Percentiles rank a stretch among this genome's conserved stretches.
These are phyloP conservation scores for Pseudogymnoascus sp. DNA, from an alignment of 2,329 filamentous ascomycete species.

Conservation along the genomic window DNA sequence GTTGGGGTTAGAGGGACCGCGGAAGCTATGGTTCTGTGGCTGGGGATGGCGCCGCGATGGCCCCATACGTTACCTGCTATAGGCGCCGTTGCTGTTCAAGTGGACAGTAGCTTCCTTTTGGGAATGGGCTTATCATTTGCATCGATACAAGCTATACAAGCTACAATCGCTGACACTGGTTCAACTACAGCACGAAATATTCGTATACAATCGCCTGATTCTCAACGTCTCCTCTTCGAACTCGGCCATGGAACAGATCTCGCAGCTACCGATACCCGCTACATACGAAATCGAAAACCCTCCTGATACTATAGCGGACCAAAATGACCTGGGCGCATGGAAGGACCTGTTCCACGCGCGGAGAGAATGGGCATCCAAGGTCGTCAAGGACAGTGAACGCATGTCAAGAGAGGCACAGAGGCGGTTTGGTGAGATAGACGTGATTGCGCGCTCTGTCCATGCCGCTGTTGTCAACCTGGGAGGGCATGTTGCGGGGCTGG, in stretches of 20 bases:
- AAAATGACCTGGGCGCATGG: constrained; percentile 79
- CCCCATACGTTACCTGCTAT: neutral
- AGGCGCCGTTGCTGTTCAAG: neutral
- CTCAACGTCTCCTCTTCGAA: constrained; percentile 42
- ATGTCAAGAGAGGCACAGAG: constrained; percentile 55
- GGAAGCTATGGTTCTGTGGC: neutral
- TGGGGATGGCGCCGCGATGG: neutral
- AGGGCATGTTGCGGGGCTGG: constrained; percentile 60
- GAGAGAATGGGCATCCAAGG: constrained; percentile 65
- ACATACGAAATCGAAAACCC: constrained; percentile 53
- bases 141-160: neutral
- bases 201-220: constrained; percentile 78
- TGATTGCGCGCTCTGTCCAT: constrained; percentile 70
- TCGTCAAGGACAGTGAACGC: constrained; percentile 59
- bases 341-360: constrained; percentile 75
- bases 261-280: constrained; percentile 43
- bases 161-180: constrained; percentile 8
- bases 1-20: neutral
- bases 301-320: constrained; percentile 75
- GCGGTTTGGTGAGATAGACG: constrained; percentile 62
- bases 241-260: constrained; percentile 34
- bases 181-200: constrained; percentile 65
- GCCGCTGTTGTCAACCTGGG: constrained; percentile 82
- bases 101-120: neutral
- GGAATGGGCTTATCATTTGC: neutral